Evolutionary conservation across 140 eudicot genomes (phyloP).

Genomic region (Stevia rebaudiana): DNA sequence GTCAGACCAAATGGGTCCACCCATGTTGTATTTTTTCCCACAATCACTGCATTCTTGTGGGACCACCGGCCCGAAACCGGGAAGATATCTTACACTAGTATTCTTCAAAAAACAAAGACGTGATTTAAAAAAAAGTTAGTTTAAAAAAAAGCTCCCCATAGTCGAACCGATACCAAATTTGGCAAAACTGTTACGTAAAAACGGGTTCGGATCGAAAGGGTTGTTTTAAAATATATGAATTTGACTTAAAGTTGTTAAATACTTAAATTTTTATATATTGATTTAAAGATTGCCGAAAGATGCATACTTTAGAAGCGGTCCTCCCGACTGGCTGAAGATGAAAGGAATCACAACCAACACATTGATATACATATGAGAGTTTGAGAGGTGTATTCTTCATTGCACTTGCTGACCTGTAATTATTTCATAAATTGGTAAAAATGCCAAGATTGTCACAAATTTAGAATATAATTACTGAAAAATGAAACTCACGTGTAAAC

Average conservation of each 20-base stretch:
- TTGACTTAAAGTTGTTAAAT: too few relatives aligned
- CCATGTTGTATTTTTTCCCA: slow-evolving; percentile 83
- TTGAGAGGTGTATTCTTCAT: slow-evolving; percentile 93
- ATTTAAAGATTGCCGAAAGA: slow-evolving; percentile 2
- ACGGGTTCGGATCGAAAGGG: too few relatives aligned
- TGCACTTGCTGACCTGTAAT: slow-evolving; percentile 62
- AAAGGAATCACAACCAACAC: slow-evolving; percentile 92
- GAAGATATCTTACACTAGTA: slow-evolving; percentile 74
- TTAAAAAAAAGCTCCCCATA: too few relatives aligned
- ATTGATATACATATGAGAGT: slow-evolving; percentile 85
- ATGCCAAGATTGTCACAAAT: neutral
- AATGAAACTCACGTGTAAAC: slow-evolving; percentile 64
- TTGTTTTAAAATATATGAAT: too few relatives aligned
- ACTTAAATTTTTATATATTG: too few relatives aligned
- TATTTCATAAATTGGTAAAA: slow-evolving; percentile 16
- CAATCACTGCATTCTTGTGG: slow-evolving; percentile 86
- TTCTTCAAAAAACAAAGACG: slow-evolving; percentile 35
- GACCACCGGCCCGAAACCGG: slow-evolving; percentile 90
- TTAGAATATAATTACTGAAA: neutral
- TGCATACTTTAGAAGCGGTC: slow-evolving; percentile 73
- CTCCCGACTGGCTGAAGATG: slow-evolving; percentile 97
- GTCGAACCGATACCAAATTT: too few relatives aligned
- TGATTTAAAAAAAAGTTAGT: neutral
- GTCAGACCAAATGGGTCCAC: slow-evolving; percentile 98
- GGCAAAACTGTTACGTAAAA: too few relatives aligned